Conservation (phyloP, 345 rosid genomes). For the Cardamine resedifolia region DNA sequence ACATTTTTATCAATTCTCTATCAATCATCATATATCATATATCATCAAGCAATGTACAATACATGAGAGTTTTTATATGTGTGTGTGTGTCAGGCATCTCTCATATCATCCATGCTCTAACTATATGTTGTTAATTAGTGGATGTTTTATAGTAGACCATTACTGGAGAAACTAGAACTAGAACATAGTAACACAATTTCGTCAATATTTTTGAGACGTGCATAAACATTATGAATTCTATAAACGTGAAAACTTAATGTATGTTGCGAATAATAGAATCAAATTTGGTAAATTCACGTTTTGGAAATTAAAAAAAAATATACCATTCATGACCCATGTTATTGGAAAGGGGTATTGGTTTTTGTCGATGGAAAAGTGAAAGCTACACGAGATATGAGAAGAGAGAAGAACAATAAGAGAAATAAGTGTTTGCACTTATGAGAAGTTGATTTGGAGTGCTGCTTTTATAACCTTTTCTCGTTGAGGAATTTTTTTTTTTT, state of each 20-base stretch:
- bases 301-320: neutral
- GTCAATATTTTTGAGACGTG: neutral
- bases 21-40: neutral
- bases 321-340: conserved; percentile 43
- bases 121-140: neutral
- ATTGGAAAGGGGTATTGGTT: neutral
- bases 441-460: neutral
- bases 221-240: neutral
- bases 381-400: neutral
- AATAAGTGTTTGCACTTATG: neutral
- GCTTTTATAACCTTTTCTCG: conserved; percentile 32
- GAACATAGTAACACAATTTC: neutral
- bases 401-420: neutral
- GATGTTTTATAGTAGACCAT: neutral
- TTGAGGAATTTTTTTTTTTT: neutral
- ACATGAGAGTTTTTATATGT: neutral
- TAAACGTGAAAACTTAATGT: neutral
- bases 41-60: neutral
- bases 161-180: neutral
- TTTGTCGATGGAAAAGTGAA: conserved; percentile 2
- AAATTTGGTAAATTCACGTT: neutral
- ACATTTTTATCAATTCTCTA: conserved; percentile 1
- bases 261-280: neutral
- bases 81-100: neutral
- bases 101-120: neutral